Evolutionary conservation across 1,284 basidiomycete genomes (phyloP).

Genomic region (Tylopilus sp.): DNA sequence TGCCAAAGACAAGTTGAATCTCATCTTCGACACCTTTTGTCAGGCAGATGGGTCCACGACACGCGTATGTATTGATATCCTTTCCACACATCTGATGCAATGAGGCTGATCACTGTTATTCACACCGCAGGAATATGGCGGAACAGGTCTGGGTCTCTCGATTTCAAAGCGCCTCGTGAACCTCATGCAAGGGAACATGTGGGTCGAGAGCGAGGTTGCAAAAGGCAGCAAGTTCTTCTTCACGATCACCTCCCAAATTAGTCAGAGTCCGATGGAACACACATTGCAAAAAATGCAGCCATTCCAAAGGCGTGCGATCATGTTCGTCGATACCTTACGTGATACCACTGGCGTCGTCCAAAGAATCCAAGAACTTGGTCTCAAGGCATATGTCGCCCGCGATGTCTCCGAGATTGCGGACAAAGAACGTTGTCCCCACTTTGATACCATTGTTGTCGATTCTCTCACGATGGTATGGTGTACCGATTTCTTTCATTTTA

Average conservation of each 20-base stretch:
- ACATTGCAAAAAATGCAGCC: slow-evolving; percentile 79
- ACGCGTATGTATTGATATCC: slow-evolving; percentile 57
- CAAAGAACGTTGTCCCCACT: slow-evolving; percentile 83
- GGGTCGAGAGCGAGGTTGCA: slow-evolving; percentile 94
- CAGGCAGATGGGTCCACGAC: slow-evolving; percentile 97
- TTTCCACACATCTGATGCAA: slow-evolving; percentile 22
- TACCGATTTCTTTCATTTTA: slow-evolving; percentile 16
- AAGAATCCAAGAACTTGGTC: slow-evolving; percentile 81
- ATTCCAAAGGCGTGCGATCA: slow-evolving; percentile 78
- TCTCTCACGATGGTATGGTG: slow-evolving; percentile 79
- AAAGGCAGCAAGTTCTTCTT: slow-evolving; percentile 98
- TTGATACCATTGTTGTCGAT: slow-evolving; percentile 96
- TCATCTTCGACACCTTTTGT: slow-evolving; percentile 99
- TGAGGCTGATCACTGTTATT: slow-evolving; percentile 34
- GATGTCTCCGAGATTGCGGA: slow-evolving; percentile 80
- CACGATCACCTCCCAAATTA: slow-evolving; percentile 87
- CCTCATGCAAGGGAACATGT: slow-evolving; percentile 98
- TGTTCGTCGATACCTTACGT: slow-evolving; percentile 88
- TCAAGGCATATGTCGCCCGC: slow-evolving; percentile 81
- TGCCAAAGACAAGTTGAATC: slow-evolving; percentile 96
- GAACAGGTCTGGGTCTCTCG: slow-evolving; percentile 95
- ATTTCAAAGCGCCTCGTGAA: slow-evolving; percentile 95
- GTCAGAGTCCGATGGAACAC: slow-evolving; percentile 73
- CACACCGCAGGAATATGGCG: slow-evolving; percentile 84
- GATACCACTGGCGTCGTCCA: slow-evolving; percentile 81